Conservation (phyloP, 169 alveolate species). For the Plasmodium inui region DNA sequence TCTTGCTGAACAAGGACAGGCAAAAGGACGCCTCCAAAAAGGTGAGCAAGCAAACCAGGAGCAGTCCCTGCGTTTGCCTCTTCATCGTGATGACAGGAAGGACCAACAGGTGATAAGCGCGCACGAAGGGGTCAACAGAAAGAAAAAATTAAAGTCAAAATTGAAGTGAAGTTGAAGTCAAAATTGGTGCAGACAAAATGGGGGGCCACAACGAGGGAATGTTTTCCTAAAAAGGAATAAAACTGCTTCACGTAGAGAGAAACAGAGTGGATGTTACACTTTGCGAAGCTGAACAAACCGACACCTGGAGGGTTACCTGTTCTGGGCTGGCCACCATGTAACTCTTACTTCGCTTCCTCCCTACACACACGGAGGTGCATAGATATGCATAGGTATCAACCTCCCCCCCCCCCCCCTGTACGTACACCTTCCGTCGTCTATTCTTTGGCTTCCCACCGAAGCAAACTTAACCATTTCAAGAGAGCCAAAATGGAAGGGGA, state of each 20-base stretch:
- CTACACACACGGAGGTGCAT: not conserved
- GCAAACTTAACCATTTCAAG: not conserved
- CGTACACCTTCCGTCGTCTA: not conserved
- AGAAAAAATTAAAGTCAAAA: not conserved
- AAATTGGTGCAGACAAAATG: not conserved
- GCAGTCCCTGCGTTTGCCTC: not conserved
- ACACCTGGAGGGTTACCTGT: not conserved
- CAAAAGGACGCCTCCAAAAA: constrained; percentile 53
- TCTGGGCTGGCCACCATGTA: not conserved
- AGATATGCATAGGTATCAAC: not conserved
- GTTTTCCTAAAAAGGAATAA: not conserved
- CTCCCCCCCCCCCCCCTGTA: not conserved
- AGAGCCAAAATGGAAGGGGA: not conserved
- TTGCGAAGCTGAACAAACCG: not conserved
- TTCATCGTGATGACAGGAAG: constrained; percentile 11
- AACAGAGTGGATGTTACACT: not conserved
- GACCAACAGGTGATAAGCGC: not conserved
- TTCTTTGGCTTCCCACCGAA: not conserved
- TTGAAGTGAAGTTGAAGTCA: not conserved
- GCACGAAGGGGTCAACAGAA: not conserved
- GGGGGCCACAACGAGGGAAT: not conserved
- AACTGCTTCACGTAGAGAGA: not conserved
- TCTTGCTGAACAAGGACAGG: constrained; percentile 23
- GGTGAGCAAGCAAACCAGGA: constrained; percentile 16
- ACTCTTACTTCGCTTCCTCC: not conserved